phyloP scores from a whole-genome alignment of 805 yeast genomes.

The Wickerhamomyces xylosicus region DNA sequence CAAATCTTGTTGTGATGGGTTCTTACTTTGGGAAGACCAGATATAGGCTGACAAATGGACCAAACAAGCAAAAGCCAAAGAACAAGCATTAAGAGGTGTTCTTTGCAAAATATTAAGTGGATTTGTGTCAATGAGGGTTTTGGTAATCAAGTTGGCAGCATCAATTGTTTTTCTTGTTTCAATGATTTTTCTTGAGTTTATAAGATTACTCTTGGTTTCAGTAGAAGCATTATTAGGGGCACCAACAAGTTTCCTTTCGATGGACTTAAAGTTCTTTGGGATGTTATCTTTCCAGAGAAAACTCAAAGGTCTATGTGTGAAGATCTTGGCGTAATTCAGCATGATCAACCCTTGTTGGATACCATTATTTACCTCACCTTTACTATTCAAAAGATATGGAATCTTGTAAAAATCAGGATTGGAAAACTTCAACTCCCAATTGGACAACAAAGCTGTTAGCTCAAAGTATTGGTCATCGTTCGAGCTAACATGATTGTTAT shows the following conservation, averaged over 20 bases:
- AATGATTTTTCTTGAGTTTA: constrained; percentile 34
- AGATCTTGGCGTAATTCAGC: constrained; percentile 42
- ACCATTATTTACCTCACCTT: constrained; percentile 41
- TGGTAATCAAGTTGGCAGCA: constrained; percentile 40
- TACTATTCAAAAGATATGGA: constrained; percentile 31
- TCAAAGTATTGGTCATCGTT: constrained; percentile 26
- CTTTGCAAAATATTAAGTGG: constrained; percentile 32
- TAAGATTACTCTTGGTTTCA: constrained; percentile 21
- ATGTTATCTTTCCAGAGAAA: constrained; percentile 40
- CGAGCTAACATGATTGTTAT: constrained; percentile 25
- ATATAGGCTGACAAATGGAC: constrained; percentile 43
- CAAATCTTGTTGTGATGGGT: constrained; percentile 22
- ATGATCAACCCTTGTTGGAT: constrained; percentile 39
- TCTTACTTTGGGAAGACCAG: constrained; percentile 33
- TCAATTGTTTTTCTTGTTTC: constrained; percentile 45
- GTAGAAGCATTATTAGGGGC: constrained; percentile 22
- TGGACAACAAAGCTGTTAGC: constrained; percentile 36
- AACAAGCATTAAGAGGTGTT: constrained; percentile 43
- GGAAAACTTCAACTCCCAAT: constrained; percentile 37
- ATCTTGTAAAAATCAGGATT: constrained; percentile 31
- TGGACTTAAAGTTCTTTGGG: constrained; percentile 30
- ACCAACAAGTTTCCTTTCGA: constrained; percentile 18
- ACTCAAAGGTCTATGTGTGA: constrained; percentile 43
- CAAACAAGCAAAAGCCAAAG: constrained; percentile 40
- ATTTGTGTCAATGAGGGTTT: constrained; percentile 35